These are phyloP conservation scores for Hordeum marinum DNA, from an alignment of 176 grass and related monocot species.

Conservation along the genomic window DNA sequence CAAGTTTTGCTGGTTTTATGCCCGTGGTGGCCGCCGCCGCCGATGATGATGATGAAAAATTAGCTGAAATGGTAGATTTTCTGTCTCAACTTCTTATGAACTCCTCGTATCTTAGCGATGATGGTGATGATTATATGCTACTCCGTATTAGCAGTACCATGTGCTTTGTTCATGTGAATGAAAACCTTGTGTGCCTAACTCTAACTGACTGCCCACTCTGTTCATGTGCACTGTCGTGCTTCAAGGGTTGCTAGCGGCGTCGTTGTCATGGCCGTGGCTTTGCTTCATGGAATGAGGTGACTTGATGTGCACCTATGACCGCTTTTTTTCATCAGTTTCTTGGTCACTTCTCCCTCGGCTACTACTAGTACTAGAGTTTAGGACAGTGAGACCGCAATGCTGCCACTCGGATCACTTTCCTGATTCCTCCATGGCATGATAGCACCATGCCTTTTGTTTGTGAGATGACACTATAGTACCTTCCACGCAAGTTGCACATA, in stretches of 20 bases:
- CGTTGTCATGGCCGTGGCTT: conserved; percentile 14
- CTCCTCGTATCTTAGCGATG: not conserved
- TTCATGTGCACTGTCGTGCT: not conserved
- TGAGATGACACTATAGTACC: not conserved
- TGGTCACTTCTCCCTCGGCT: not conserved
- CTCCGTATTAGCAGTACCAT: no score
- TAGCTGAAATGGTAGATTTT: conserved; percentile 1
- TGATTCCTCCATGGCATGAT: not conserved
- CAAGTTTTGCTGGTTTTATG: conserved; percentile 23
- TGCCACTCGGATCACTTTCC: not conserved
- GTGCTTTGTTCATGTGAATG: no score
- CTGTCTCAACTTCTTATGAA: not conserved
- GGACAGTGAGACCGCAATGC: not conserved
- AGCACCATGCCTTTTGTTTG: no score
- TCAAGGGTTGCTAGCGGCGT: not conserved
- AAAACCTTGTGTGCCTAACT: not conserved
- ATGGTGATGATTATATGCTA: not conserved
- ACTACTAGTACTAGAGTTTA: not conserved
- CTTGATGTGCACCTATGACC: not conserved
- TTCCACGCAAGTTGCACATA: not conserved
- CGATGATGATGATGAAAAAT: conserved; percentile 36
- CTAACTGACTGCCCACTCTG: not conserved
- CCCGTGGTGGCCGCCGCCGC: not conserved
- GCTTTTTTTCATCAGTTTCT: not conserved
- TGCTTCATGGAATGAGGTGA: conserved; percentile 26